A percentile compares a stretch with the other conserved stretches of the same genome.
Evolutionary conservation across 1,139 yeast genomes (phyloP).

Genomic region (Suhomyces terraborum): DNA sequence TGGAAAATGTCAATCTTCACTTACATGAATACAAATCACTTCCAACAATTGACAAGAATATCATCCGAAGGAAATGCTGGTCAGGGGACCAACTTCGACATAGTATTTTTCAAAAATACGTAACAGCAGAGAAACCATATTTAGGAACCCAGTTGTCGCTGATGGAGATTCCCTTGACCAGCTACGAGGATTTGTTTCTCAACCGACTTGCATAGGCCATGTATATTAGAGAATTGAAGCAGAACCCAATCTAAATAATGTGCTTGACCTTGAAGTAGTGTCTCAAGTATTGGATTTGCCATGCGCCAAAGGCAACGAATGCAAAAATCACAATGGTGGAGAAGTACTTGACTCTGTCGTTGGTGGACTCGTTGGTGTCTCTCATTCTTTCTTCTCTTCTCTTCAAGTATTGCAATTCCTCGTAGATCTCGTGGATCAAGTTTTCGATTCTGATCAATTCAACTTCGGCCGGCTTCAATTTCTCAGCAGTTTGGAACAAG

Average conservation of each 20-base stretch:
- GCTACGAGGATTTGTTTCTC: conserved; percentile 4
- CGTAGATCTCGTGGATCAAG: conserved; percentile 73
- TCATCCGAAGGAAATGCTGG: neutral
- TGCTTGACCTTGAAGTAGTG: conserved; percentile 93
- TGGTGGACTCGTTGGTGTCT: conserved; percentile 95
- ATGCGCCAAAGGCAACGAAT: conserved; percentile 76
- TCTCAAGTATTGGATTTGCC: conserved; percentile 92
- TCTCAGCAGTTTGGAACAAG: conserved; percentile 88
- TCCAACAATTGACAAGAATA: neutral
- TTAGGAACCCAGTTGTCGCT: neutral
- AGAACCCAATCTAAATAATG: conserved; percentile 55
- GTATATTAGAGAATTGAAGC: conserved; percentile 1
- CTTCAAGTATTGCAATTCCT: conserved; percentile 80
- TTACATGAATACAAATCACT: neutral
- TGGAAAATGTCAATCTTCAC: conserved; percentile 11
- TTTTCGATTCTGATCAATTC: conserved; percentile 85
- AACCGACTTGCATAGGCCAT: conserved; percentile 1
- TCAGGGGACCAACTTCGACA: neutral
- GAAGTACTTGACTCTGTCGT: conserved; percentile 82
- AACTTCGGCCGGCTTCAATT: conserved; percentile 88
- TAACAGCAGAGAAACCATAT: neutral
- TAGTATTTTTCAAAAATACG: neutral
- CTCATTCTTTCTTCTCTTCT: conserved; percentile 88
- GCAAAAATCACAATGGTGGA: conserved; percentile 68
- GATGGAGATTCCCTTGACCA: neutral